Percentiles rank a stretch among this genome's conserved stretches.
These are phyloP conservation scores for Cyberlindnera bimundalis DNA, from an alignment of 805 yeast genomes.

Conservation along the genomic window DNA sequence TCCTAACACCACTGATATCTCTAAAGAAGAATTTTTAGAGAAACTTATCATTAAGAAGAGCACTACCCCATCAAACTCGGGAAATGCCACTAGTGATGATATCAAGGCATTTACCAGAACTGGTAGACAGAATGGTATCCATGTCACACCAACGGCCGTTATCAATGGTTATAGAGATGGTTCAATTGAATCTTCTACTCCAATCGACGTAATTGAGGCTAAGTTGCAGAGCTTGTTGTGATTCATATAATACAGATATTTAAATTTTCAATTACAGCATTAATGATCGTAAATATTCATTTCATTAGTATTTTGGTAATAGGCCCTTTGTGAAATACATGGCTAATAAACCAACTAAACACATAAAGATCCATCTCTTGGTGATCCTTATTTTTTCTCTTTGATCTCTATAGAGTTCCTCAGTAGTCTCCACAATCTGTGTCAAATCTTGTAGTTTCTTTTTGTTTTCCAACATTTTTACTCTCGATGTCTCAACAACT, in stretches of 20 bases:
- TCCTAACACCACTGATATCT: slow-evolving; percentile 31
- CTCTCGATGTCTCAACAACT: slow-evolving; percentile 9
- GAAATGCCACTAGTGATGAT: slow-evolving; percentile 58
- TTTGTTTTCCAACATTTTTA: slow-evolving; percentile 12
- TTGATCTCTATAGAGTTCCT: slow-evolving; percentile 4
- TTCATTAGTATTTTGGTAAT: no score
- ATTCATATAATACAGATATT: no score
- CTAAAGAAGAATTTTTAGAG: slow-evolving; percentile 31
- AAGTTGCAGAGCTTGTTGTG: slow-evolving; percentile 23
- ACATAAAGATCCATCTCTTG: slow-evolving; percentile 4
- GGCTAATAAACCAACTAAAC: neutral
- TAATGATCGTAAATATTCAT: no score
- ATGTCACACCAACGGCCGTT: slow-evolving; percentile 78
- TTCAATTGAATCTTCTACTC: slow-evolving; percentile 59
- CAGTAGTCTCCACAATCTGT: slow-evolving; percentile 11
- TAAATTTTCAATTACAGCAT: no score
- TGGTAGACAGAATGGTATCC: slow-evolving; percentile 74
- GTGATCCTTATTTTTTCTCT: slow-evolving; percentile 6
- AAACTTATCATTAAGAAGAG: slow-evolving; percentile 25
- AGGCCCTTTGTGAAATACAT: neutral
- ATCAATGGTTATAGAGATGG: slow-evolving; percentile 63
- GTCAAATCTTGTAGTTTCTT: slow-evolving; percentile 13
- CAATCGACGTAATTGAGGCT: slow-evolving; percentile 36
- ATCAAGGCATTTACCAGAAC: slow-evolving; percentile 70
- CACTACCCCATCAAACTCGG: slow-evolving; percentile 41